These are phyloP conservation scores for Diaporthe velutina DNA, from an alignment of 2,329 filamentous ascomycete species.

Conservation along the genomic window DNA sequence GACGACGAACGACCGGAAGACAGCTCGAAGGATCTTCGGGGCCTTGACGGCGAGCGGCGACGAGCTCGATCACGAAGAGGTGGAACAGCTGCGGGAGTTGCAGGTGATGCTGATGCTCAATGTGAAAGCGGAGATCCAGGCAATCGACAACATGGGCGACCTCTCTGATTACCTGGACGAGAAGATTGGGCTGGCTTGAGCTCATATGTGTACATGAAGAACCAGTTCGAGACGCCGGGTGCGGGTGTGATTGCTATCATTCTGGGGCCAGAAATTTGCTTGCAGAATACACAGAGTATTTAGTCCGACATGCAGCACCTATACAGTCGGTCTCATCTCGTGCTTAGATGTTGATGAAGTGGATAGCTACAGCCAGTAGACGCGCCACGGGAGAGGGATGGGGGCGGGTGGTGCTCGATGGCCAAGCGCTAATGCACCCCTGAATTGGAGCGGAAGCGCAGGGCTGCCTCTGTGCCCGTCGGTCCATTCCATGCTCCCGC, in stretches of 20 bases:
- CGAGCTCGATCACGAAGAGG: slow-evolving; percentile 48
- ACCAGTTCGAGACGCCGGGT: no score
- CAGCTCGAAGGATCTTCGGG: slow-evolving; percentile 66
- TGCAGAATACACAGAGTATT: no score
- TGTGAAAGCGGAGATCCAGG: slow-evolving; percentile 83
- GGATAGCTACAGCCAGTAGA: not conserved
- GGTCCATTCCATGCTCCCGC: no score
- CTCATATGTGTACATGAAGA: no score
- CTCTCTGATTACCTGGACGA: slow-evolving; percentile 64
- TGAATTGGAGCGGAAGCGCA: not conserved
- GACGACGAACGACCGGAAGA: slow-evolving; percentile 68
- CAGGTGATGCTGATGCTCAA: slow-evolving; percentile 82
- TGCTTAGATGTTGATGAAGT: not conserved
- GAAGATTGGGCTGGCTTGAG: slow-evolving; percentile 48
- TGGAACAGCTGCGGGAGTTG: slow-evolving; percentile 66
- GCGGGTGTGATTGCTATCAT: not conserved
- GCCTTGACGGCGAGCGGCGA: slow-evolving; percentile 49
- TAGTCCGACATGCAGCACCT: not conserved
- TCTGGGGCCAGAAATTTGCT: not conserved
- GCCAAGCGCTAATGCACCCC: not conserved
- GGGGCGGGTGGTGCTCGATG: no score
- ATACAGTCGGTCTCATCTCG: not conserved
- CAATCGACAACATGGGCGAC: slow-evolving; percentile 69
- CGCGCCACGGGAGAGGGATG: not conserved
- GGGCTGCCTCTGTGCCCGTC: no score